phyloP scores from a whole-genome alignment of 2,329 filamentous ascomycete species.

The Alternaria brassicicola region DNA sequence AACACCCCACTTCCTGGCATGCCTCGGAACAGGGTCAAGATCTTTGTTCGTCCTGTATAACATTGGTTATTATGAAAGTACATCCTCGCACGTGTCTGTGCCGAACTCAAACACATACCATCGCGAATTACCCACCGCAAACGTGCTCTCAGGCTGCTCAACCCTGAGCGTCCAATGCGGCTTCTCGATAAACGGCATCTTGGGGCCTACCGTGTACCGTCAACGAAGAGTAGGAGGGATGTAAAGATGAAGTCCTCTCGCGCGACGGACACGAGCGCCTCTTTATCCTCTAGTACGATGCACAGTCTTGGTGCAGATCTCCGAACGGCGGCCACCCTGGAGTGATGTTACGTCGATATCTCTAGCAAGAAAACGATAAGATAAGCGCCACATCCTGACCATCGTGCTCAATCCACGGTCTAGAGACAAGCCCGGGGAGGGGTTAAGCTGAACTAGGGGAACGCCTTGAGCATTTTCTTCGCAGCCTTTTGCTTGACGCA shows the following conservation, averaged over 20 bases:
- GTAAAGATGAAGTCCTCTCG: background rate
- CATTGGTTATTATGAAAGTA: background rate
- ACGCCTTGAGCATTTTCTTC: background rate
- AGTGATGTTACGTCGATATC: conserved; percentile 3
- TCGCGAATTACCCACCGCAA: conserved; percentile 50
- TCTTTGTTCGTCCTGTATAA: conserved; percentile 54
- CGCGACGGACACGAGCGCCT: conserved; percentile 3
- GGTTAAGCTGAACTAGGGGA: background rate
- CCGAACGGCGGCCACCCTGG: background rate
- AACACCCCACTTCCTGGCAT: conserved; percentile 55
- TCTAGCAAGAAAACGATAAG: conserved; percentile 4
- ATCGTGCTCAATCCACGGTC: background rate
- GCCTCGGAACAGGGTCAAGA: conserved; percentile 56
- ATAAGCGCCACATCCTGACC: conserved; percentile 1
- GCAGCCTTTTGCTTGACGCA: background rate
- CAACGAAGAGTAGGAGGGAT: background rate
- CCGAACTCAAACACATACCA: conserved; percentile 34
- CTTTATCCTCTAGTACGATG: conserved; percentile 6
- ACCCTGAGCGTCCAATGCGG: conserved; percentile 51
- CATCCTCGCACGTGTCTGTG: background rate
- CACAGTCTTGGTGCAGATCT: conserved; percentile 3
- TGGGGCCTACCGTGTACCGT: background rate
- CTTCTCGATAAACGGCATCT: conserved; percentile 44
- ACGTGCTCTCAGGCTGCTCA: conserved; percentile 54
- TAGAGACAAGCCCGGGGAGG: background rate